Evolutionary conservation across 345 rosid species (phyloP).

Genomic region (Sisymbrium irio): DNA sequence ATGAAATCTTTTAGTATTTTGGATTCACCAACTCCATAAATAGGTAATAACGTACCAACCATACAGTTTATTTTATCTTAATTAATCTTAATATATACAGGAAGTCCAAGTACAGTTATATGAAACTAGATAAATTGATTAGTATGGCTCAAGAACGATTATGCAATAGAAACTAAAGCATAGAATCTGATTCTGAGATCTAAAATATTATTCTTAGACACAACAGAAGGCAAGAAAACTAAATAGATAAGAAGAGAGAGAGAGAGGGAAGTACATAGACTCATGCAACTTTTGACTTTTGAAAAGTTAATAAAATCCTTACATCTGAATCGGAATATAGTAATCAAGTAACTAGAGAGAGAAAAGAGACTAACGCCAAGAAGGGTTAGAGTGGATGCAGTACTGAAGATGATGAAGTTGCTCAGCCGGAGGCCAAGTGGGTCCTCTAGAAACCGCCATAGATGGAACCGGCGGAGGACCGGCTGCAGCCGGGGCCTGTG

Average conservation of each 20-base stretch:
- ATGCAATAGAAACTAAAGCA: neutral
- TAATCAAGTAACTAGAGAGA: neutral
- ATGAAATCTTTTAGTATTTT: neutral
- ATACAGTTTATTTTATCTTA: neutral
- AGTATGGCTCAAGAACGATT: neutral
- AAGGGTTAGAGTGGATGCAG: constrained; percentile 98
- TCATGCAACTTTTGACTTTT: constrained; percentile 27
- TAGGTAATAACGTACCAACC: neutral
- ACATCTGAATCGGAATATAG: constrained; percentile 27
- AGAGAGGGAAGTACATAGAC: constrained; percentile 2
- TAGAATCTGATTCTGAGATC: constrained; percentile 35
- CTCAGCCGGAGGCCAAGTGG: constrained; percentile 81
- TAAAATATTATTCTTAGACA: constrained; percentile 8
- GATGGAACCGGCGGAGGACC: constrained; percentile 44
- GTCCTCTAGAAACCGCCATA: constrained; percentile 50
- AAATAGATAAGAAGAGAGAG: constrained; percentile 2
- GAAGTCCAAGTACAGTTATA: neutral
- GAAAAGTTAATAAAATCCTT: neutral
- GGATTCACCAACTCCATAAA: neutral
- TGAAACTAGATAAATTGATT: neutral
- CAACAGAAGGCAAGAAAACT: constrained; percentile 2
- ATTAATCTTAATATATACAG: neutral
- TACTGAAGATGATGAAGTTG: constrained; percentile 86
- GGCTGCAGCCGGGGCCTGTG: constrained; percentile 31
- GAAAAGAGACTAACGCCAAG: constrained; percentile 77